These are phyloP conservation scores for Nitzschia palea DNA, from an alignment of 108 stramenopile species.

Conservation along the genomic window DNA sequence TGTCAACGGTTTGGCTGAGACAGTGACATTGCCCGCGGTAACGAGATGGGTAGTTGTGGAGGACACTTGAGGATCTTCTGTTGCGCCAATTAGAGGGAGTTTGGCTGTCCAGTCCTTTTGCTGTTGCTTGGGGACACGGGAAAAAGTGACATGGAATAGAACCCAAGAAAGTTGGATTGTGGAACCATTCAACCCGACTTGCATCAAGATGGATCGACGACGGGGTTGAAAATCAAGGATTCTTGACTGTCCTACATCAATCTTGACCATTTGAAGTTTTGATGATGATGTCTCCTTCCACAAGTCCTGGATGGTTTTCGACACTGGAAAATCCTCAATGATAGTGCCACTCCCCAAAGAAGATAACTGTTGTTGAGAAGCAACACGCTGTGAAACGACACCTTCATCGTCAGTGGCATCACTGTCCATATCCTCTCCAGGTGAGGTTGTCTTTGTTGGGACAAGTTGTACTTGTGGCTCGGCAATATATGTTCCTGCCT, in stretches of 20 bases:
- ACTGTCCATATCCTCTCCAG: conserved; percentile 14
- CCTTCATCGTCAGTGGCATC: conserved; percentile 26
- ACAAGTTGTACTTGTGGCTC: neutral
- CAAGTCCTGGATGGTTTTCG: neutral
- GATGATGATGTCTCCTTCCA: neutral
- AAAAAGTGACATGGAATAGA: conserved; percentile 14
- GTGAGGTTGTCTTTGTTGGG: neutral
- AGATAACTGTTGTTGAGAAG: neutral
- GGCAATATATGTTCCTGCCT: conserved; percentile 27
- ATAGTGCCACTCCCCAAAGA: neutral
- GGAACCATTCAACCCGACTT: conserved; percentile 25
- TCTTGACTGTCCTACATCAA: conserved; percentile 17
- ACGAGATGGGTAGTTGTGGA: conserved; percentile 27
- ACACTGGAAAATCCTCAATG: conserved; percentile 7
- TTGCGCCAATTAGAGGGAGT: conserved; percentile 7
- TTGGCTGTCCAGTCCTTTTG: neutral
- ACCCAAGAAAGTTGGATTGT: conserved; percentile 22
- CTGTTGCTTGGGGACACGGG: neutral
- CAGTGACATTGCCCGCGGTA: neutral
- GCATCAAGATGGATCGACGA: conserved; percentile 7
- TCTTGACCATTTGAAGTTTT: neutral
- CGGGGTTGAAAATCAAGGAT: conserved; percentile 10
- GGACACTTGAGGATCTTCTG: neutral
- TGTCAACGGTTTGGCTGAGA: conserved; percentile 27
- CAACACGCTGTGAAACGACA: neutral